These are phyloP conservation scores for Trichosporon ovoides DNA, from an alignment of 1,284 basidiomycete species.

Conservation along the genomic window DNA sequence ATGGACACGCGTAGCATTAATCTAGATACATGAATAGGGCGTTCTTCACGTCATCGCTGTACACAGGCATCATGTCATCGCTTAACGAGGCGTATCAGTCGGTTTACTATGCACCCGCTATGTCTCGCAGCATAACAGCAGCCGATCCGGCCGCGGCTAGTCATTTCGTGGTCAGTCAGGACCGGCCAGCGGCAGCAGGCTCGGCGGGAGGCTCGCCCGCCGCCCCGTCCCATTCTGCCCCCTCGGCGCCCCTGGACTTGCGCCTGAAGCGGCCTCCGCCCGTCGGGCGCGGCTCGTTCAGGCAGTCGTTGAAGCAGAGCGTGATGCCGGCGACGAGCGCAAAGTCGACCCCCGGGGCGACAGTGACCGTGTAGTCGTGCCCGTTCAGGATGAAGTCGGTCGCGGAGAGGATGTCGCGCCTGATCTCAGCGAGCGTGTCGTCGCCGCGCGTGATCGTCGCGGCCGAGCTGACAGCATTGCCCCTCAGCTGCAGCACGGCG, in stretches of 20 bases:
- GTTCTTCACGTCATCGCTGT: too few species aligned
- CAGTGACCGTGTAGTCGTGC: constrained; percentile 37
- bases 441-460: neutral
- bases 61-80: too few species aligned
- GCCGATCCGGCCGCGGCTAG: too few species aligned
- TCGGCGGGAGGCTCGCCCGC: neutral
- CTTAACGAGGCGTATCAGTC: too few species aligned
- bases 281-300: constrained; percentile 1
- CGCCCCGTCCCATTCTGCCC: neutral
- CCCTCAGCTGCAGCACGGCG: neutral
- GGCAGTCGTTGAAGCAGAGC: constrained; percentile 46
- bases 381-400: neutral
- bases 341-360: constrained; percentile 49
- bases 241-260: neutral
- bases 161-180: too few species aligned
- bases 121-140: too few species aligned
- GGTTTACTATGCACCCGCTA: too few species aligned
- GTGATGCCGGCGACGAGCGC: constrained; percentile 48
- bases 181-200: too few species aligned
- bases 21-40: too few species aligned
- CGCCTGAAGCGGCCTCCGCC: neutral
- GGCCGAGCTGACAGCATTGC: neutral
- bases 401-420: neutral
- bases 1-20: too few species aligned
- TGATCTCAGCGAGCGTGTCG: constrained; percentile 1